These are phyloP conservation scores for Dioscorea zingiberensis DNA, from an alignment of 106 monocot species.

Conservation along the genomic window DNA sequence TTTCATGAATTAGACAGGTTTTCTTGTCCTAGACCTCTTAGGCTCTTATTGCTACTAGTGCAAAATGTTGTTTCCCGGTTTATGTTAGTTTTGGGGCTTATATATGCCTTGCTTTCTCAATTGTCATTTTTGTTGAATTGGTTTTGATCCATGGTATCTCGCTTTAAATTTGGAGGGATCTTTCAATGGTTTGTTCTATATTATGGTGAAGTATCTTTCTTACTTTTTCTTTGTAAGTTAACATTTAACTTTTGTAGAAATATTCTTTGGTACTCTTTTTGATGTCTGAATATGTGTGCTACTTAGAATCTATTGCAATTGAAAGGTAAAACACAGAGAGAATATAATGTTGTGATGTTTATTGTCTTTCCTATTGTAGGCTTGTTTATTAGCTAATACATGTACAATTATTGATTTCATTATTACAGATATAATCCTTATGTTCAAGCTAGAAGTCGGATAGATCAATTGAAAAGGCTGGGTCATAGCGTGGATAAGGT, in stretches of 20 bases:
- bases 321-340: no score
- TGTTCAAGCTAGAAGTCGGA: constrained; percentile 97
- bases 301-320: no score
- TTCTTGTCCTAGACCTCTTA: no score
- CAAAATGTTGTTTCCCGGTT: background rate
- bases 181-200: no score
- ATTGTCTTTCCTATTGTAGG: background rate
- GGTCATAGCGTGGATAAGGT: constrained; percentile 99
- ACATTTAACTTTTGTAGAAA: no score
- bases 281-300: no score
- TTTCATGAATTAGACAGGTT: no score
- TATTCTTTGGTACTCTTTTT: no score
- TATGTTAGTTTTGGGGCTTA: background rate
- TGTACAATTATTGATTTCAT: background rate
- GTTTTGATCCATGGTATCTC: background rate
- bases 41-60: no score
- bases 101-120: background rate
- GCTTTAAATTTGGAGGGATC: background rate
- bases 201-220: no score
- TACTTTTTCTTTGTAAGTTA: no score
- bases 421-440: constrained; percentile 86
- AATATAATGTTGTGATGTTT: background rate
- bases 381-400: background rate
- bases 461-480: constrained; percentile 96
- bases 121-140: background rate